A percentile compares a stretch with the other conserved stretches of the same genome.
These are phyloP conservation scores for Exophiala viscosa DNA, from an alignment of 2,329 filamentous ascomycete genomes.

Conservation along the genomic window DNA sequence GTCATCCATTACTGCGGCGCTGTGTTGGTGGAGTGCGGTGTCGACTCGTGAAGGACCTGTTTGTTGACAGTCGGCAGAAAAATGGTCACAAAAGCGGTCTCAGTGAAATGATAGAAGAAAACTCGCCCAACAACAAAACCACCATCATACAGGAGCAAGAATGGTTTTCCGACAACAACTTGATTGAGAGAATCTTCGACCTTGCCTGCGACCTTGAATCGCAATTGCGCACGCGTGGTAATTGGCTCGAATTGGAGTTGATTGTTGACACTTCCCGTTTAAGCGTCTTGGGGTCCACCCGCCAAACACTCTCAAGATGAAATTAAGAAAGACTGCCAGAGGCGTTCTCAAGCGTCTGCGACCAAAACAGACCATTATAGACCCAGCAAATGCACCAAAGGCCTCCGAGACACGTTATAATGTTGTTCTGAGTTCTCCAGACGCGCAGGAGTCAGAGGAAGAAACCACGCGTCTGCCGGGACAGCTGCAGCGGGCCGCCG, in stretches of 20 bases:
- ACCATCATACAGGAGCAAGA: too few relatives aligned
- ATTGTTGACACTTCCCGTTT: not conserved
- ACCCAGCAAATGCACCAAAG: constrained; percentile 6
- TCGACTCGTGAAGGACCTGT: not conserved
- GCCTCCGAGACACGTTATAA: constrained; percentile 4
- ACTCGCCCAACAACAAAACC: not conserved
- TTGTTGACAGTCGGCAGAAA: not conserved
- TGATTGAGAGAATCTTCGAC: not conserved
- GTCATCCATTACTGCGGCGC: constrained; percentile 51
- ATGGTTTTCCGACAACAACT: not conserved
- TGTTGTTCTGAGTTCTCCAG: constrained; percentile 9
- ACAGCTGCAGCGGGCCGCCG: constrained; percentile 16
- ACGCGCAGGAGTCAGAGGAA: constrained; percentile 2
- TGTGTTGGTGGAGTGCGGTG: not conserved
- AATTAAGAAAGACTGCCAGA: constrained; percentile 18
- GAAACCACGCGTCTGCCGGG: constrained; percentile 4
- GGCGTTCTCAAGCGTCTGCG: constrained; percentile 17
- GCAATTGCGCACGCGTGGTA: not conserved
- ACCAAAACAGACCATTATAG: constrained; percentile 14
- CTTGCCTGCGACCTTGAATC: not conserved
- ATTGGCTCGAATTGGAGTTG: not conserved
- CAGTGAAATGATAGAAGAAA: not conserved
- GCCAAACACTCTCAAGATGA: constrained; percentile 15
- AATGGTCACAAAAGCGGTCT: not conserved
- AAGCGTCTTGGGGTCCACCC: not conserved